phyloP scores from a whole-genome alignment of 768 basidiomycete genomes.

The Rhizopogon vulgaris region DNA sequence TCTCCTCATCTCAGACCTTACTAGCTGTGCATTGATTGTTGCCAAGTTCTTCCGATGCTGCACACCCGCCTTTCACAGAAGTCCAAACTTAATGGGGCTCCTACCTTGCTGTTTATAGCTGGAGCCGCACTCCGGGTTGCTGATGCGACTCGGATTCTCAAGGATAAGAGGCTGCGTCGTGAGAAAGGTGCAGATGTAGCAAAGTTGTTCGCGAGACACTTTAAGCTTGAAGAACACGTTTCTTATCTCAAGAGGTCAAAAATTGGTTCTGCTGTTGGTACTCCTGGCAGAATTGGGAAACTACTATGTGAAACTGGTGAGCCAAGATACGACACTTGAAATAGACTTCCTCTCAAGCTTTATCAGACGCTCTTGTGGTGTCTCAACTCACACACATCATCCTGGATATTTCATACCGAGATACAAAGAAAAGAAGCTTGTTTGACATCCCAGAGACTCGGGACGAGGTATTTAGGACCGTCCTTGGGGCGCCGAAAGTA shows the following conservation, averaged over 20 bases:
- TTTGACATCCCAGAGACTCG: constrained; percentile 82
- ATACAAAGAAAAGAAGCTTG: constrained; percentile 69
- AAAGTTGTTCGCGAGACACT: constrained; percentile 93
- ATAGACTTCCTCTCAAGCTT: constrained; percentile 4
- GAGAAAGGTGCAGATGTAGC: constrained; percentile 89
- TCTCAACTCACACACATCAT: constrained; percentile 81
- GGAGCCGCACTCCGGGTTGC: constrained; percentile 91
- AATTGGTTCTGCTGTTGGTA: constrained; percentile 85
- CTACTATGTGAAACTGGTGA: constrained; percentile 67
- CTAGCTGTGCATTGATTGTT: neutral
- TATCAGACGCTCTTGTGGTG: constrained; percentile 61
- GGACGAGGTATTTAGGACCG: constrained; percentile 71
- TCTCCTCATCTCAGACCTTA: neutral
- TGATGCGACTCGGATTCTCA: constrained; percentile 74
- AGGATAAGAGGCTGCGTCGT: constrained; percentile 61
- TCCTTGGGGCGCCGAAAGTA: constrained; percentile 59
- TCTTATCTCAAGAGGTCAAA: constrained; percentile 80
- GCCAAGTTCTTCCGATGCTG: constrained; percentile 60
- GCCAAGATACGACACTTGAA: constrained; percentile 10
- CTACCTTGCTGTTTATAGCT: constrained; percentile 79
- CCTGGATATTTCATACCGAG: constrained; percentile 67
- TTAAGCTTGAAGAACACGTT: constrained; percentile 86
- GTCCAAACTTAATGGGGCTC: constrained; percentile 76
- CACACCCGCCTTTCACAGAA: constrained; percentile 66
- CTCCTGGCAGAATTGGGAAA: constrained; percentile 87